Base-by-base conservation (phyloP, 192 early-diverging fungal species). In the Kappamyces sp. region DNA sequence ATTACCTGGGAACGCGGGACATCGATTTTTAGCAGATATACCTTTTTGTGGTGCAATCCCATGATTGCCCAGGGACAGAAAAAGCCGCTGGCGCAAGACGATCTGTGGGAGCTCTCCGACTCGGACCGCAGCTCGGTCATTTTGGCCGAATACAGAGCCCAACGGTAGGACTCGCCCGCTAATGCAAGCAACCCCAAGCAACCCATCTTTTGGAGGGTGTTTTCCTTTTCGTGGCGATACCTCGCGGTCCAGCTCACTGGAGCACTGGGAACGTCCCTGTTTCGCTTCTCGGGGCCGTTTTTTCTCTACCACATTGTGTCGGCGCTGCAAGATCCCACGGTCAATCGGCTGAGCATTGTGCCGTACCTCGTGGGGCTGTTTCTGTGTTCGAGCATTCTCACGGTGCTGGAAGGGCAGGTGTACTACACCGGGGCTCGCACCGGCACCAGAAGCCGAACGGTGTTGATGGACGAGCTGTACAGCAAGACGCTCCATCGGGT, bases 11-110 rank as follows among this genome's bases (percentile, higher is more conserved):
- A 22, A 22, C 22, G 22, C 22, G 22, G 22, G 22, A 22, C 22
- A 22, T 22, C 22, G 22, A 22, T 22, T 22, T 22, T 22, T 22
- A 22, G 22, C 22, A 22, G 22, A 22, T 22, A 22, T 22, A 63
- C 68, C 11, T 88, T 85, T 53, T 54, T 60, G 12, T 84, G 85
- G 77, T 57, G 77, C 3, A 82, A 75, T 62, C 58, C 73, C 5
- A 48, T 91, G n/a, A 66, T 91, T 45, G 59, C 68, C 6, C 64
- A 67, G 4, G 85, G 74, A 34, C 68, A 69, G 34, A 63, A 45
- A 46, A 62, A 74, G 33, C 71, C 70, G n/a, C 75, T 90, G n/a
- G 71, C 71, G 15, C 65, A 71, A 11, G 53, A 67, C 34, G 84
- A 90, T 41, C 53, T 90, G 35, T 77, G 75, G 54, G 61, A 70